Conservation (phyloP, 345 rosid genomes). For the Mallotus nudiflorus region DNA sequence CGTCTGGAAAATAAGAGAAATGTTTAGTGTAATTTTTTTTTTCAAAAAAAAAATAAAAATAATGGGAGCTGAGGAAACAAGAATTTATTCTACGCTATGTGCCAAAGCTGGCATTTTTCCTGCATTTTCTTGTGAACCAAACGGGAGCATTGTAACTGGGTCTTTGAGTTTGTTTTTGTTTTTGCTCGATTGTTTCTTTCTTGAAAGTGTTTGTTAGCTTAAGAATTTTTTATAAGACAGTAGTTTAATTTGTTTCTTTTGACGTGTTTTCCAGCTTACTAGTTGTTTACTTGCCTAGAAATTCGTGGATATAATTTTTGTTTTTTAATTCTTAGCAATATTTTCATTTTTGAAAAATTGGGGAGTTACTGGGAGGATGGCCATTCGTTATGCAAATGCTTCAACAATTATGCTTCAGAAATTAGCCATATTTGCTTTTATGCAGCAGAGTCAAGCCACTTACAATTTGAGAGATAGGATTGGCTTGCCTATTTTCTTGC, state of each 20-base stretch:
- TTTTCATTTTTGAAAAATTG: not conserved
- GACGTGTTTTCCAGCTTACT: conserved; percentile 14
- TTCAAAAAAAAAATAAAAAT: too few species aligned
- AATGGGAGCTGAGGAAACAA: not conserved
- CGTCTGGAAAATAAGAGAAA: not conserved
- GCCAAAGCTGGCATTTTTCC: not conserved
- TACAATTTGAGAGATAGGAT: not conserved
- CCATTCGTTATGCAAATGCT: not conserved
- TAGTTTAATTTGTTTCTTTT: conserved; percentile 15
- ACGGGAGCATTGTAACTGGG: not conserved
- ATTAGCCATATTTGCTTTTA: not conserved
- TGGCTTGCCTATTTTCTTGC: not conserved
- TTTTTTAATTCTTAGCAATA: not conserved
- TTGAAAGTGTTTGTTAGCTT: conserved; percentile 22
- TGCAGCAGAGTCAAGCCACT: not conserved
- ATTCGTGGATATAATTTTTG: conserved; percentile 17
- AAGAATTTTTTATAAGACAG: conserved; percentile 15
- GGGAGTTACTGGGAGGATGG: not conserved
- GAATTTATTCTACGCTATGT: not conserved
- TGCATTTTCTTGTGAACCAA: conserved; percentile 24
- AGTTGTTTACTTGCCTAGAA: conserved; percentile 27
- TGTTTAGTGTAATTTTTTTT: not conserved
- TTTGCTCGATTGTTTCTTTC: conserved; percentile 23
- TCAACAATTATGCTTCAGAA: not conserved
- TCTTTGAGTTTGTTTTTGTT: conserved; percentile 6